These are phyloP conservation scores for Podospora pseudocomata DNA, from an alignment of 495 filamentous ascomycete genomes.

Conservation along the genomic window DNA sequence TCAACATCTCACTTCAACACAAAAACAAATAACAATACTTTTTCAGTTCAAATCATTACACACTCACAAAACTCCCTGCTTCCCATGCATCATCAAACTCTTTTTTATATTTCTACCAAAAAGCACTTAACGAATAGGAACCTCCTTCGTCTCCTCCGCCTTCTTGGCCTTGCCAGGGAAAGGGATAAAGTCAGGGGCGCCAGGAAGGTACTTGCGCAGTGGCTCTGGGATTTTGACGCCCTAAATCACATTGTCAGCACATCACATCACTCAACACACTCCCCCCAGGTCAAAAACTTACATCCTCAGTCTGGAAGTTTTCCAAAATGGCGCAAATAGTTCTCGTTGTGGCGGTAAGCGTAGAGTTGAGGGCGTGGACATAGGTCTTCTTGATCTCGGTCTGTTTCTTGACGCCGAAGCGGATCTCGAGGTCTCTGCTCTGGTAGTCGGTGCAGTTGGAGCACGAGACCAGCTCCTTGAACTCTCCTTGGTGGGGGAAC, in stretches of 20 bases:
- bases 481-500: slow-evolving; percentile 82
- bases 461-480: slow-evolving; percentile 95
- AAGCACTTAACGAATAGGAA: slow-evolving; percentile 26
- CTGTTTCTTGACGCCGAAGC: slow-evolving; percentile 44
- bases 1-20: no score
- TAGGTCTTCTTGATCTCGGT: slow-evolving; percentile 72
- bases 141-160: slow-evolving; percentile 41
- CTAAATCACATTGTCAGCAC: slow-evolving; percentile 34
- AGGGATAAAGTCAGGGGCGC: slow-evolving; percentile 78
- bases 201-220: slow-evolving; percentile 85
- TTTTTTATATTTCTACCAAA: background rate
- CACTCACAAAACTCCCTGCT: background rate
- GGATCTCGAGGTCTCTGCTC: slow-evolving; percentile 78
- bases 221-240: slow-evolving; percentile 83
- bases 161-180: slow-evolving; percentile 47
- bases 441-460: slow-evolving; percentile 97
- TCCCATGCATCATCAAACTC: background rate
- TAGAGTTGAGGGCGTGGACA: slow-evolving; percentile 89
- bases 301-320: slow-evolving; percentile 90
- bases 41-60: background rate
- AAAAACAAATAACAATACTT: background rate
- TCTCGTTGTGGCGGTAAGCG: slow-evolving; percentile 87
- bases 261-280: background rate
- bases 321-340: slow-evolving; percentile 93
- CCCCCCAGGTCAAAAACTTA: slow-evolving; percentile 34